Evolutionary conservation across 129 eudicot genomes (phyloP), one percentile per base, ranked within the genome.

Genomic region (Deinandra increscens): DNA sequence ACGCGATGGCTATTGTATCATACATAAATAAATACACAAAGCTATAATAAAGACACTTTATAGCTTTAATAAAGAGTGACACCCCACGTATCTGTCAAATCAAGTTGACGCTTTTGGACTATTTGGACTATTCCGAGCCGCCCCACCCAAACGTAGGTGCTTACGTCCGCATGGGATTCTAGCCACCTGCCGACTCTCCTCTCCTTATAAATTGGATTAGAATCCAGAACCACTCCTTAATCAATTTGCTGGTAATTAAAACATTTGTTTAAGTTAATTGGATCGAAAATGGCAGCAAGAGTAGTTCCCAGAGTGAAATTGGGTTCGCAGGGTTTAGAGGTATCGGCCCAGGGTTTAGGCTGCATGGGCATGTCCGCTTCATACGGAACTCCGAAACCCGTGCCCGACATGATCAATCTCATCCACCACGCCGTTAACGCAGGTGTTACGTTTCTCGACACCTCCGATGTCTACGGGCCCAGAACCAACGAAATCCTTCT

Each of bases 381-480:
- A 60, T 81, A 81, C 41, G 74, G 86, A 37, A 42, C 74, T 0
- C 71, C 80, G 1, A 82, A 82, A 70, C 86, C 78, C 3, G 88
- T 80, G 23, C 56, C 79, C 0, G 87, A 82, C 15, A 82, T 79
- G 83, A 75, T 75, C 72, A 63, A 66, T 0, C 79, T 83, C 77
- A 80, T 83, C 61, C 88, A 76, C 55, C 78, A 80, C 44, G 88
- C 88, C 60, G 42, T 83, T 46, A 46, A 77, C 74, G 46, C 80
- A 66, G 88, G 88, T 53, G 70, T 83, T 68, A 83, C 82, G 46
- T 60, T 76, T 17, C 80, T 83, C 9, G 88, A 83, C 44, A 80
- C 88, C 78, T 83, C 88, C 60, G 82, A 83, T 26, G 3, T 72
- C 53, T 83, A 83, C 53, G 88, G 88, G 5, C 88, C 88, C 60